These are phyloP conservation scores for Dactylonectria macrodidyma DNA, from an alignment of 2,329 filamentous ascomycete species.

Conservation along the genomic window DNA sequence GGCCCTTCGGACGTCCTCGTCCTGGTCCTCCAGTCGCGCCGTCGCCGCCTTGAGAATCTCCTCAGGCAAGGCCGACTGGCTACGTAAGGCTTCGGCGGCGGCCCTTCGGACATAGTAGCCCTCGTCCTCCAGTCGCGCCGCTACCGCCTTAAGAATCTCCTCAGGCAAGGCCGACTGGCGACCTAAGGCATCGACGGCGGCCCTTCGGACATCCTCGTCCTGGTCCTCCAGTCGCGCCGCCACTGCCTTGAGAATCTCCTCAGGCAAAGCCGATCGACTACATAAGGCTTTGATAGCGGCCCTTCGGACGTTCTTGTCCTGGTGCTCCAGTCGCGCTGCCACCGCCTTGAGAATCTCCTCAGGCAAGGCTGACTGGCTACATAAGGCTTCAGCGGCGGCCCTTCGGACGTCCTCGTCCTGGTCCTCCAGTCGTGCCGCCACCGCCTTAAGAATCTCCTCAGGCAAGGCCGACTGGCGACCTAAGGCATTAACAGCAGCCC, in stretches of 20 bases:
- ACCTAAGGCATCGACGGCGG: neutral
- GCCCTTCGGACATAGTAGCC: too few relatives aligned
- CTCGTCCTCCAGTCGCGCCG: neutral
- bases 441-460: conserved; percentile 1
- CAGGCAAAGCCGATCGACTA: neutral
- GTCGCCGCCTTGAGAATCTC: neutral
- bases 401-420: too few relatives aligned
- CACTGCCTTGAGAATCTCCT: neutral
- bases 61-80: neutral
- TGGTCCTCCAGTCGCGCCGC: too few relatives aligned
- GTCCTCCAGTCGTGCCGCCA: neutral
- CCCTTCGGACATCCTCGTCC: neutral
- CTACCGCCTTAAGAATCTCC: neutral
- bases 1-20: too few relatives aligned
- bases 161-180: neutral
- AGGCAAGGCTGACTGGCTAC: too few relatives aligned
- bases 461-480: neutral
- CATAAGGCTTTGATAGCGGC: neutral
- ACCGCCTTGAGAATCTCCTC: too few relatives aligned
- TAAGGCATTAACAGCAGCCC: neutral
- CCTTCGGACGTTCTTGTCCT: too few relatives aligned
- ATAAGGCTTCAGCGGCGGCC: too few relatives aligned
- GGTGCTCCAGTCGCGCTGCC: too few relatives aligned
- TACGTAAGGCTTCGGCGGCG: neutral
- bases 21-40: neutral